Evolutionary conservation across 352 stramenopile species (phyloP).

Genomic region (Phytophthora aleatoria): DNA sequence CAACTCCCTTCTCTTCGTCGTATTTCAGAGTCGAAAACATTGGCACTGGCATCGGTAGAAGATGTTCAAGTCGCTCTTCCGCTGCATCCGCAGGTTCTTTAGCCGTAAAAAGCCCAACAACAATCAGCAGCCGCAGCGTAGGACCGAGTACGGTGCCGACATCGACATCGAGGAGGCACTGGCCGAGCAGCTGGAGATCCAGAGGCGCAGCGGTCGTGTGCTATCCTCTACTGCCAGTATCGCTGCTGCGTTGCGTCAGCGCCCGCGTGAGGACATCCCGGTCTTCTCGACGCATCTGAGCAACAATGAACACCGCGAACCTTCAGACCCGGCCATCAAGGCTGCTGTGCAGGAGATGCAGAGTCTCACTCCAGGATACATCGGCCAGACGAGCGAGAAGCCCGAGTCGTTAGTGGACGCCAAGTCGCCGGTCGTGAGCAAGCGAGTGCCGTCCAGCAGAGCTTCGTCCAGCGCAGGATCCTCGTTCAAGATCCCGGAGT

Average conservation of each 20-base stretch:
- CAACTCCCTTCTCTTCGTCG: conserved; percentile 4
- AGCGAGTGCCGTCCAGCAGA: conserved; percentile 21
- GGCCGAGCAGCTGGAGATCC: conserved; percentile 38
- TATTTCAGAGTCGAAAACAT: conserved; percentile 19
- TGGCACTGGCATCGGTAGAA: background rate
- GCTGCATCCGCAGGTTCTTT: conserved; percentile 42
- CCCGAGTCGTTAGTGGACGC: conserved; percentile 28
- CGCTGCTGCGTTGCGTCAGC: conserved; percentile 39
- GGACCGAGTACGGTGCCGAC: conserved; percentile 32
- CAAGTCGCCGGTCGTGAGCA: conserved; percentile 21
- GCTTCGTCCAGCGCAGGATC: conserved; percentile 28
- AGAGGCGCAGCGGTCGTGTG: conserved; percentile 37
- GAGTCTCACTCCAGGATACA: conserved; percentile 35
- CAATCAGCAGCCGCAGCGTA: conserved; percentile 20
- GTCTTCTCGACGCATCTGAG: conserved; percentile 37
- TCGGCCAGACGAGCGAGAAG: conserved; percentile 32
- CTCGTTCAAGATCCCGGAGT: conserved; percentile 30
- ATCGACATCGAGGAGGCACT: conserved; percentile 50
- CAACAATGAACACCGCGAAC: conserved; percentile 26
- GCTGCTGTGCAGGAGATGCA: conserved; percentile 37
- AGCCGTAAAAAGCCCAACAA: conserved; percentile 34
- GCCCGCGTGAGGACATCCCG: conserved; percentile 32
- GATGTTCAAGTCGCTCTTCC: conserved; percentile 47
- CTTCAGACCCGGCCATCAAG: conserved; percentile 28
- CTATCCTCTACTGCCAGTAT: conserved; percentile 48